A percentile compares a stretch with the other conserved stretches of the same genome.
These are phyloP conservation scores for Pharnaceum exiguum DNA, from an alignment of 148 eudicot genomes.

Conservation along the genomic window DNA sequence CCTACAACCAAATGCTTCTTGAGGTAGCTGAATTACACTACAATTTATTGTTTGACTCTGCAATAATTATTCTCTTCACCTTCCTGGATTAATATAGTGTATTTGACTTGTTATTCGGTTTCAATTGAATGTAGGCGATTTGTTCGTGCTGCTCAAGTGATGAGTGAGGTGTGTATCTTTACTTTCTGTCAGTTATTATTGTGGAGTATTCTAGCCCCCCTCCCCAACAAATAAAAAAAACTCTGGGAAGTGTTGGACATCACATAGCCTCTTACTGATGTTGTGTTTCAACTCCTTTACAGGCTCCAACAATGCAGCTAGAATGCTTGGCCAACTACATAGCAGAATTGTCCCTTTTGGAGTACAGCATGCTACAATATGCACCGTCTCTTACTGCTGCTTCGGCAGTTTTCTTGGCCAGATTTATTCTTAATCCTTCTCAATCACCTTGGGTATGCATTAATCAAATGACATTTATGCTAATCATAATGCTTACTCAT, in stretches of 20 bases:
- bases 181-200: not conserved
- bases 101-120: conserved; percentile 6
- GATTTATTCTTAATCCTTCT: conserved; percentile 53
- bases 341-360: conserved; percentile 81
- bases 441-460: conserved; percentile 79
- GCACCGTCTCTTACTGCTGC: conserved; percentile 86
- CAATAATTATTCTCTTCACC: not conserved
- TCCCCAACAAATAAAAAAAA: too few species aligned
- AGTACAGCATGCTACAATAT: conserved; percentile 78
- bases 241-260: too few species aligned
- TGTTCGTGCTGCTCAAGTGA: conserved; percentile 78
- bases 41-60: not conserved
- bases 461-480: not conserved
- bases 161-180: conserved; percentile 43
- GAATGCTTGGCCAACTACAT: conserved; percentile 82
- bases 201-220: too few species aligned
- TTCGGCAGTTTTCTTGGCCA: conserved; percentile 81
- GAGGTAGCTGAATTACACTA: conserved; percentile 29
- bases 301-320: conserved; percentile 73
- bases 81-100: not conserved
- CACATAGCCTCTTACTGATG: not conserved
- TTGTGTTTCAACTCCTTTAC: not conserved
- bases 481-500: too few species aligned
- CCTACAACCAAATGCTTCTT: conserved; percentile 78
- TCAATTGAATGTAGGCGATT: conserved; percentile 49